A percentile compares a stretch with the other conserved stretches of the same genome.
These are phyloP conservation scores for Castanospermum australe DNA, from an alignment of 306 rosid genomes.

Conservation along the genomic window DNA sequence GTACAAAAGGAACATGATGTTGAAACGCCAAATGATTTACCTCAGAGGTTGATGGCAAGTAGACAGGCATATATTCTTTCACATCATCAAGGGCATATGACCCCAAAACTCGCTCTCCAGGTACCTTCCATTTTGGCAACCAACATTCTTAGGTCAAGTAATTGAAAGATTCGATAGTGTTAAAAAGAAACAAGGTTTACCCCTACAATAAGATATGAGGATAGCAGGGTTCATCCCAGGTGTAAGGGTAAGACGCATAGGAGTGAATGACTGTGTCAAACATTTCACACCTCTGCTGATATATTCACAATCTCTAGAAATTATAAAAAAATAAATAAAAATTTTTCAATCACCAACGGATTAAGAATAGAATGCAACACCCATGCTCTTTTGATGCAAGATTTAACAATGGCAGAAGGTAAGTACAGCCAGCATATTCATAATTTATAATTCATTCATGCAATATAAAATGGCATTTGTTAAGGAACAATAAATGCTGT, in stretches of 20 bases:
- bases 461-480: not conserved
- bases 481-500: not conserved
- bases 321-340: constrained; percentile 27
- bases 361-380: not conserved
- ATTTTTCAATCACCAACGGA: constrained; percentile 12
- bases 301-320: constrained; percentile 78
- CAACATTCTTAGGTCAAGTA: constrained; percentile 17
- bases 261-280: constrained; percentile 77
- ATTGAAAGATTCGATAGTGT: constrained; percentile 5
- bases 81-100: constrained; percentile 84
- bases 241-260: constrained; percentile 73
- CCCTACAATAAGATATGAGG: constrained; percentile 88
- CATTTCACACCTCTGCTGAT: constrained; percentile 90
- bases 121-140: constrained; percentile 57
- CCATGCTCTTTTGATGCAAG: not conserved
- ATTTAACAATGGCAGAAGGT: not conserved
- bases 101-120: constrained; percentile 90
- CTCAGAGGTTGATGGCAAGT: constrained; percentile 75
- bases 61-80: constrained; percentile 68
- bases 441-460: not conserved
- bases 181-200: constrained; percentile 35
- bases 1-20: not conserved
- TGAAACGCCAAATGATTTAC: constrained; percentile 40
- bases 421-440: constrained; percentile 1
- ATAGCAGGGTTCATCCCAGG: constrained; percentile 97